A percentile compares a stretch with the other conserved stretches of the same genome.
Evolutionary conservation across 129 eudicot species (phyloP).

Genomic region (Pseudognaphalium luteoalbum): DNA sequence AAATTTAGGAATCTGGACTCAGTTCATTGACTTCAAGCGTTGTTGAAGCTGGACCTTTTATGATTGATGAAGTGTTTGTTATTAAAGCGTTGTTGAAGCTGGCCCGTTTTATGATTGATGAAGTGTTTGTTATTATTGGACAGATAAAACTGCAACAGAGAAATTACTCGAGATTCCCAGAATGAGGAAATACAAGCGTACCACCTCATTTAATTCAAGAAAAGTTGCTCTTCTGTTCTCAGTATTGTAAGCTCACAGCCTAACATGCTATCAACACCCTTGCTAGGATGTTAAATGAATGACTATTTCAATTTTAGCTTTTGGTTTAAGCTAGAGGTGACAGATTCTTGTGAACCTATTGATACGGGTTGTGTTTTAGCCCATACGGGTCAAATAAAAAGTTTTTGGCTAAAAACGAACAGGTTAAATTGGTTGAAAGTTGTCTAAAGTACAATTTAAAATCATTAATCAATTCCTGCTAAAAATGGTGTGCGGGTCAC

Average conservation of each 20-base stretch:
- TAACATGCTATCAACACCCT: neutral
- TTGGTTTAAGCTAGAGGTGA: neutral
- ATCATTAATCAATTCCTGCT: neutral
- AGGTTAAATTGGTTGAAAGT: neutral
- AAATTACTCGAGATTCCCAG: slow-evolving; percentile 47
- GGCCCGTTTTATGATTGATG: slow-evolving; percentile 1
- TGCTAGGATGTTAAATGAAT: neutral
- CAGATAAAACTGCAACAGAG: slow-evolving; percentile 59
- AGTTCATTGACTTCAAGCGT: neutral
- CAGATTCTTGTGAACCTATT: neutral
- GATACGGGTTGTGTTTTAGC: neutral
- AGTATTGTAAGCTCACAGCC: slow-evolving; percentile 59
- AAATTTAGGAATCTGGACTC: neutral
- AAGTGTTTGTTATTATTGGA: slow-evolving; percentile 5
- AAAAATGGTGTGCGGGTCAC: neutral
- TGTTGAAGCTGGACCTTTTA: neutral
- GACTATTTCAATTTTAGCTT: neutral
- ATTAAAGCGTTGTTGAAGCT: neutral
- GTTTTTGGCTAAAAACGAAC: neutral
- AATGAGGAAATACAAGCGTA: slow-evolving; percentile 75
- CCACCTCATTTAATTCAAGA: slow-evolving; percentile 80
- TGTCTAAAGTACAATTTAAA: neutral
- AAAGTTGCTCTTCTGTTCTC: slow-evolving; percentile 90
- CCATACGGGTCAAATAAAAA: neutral
- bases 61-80: slow-evolving; percentile 3